Base-by-base conservation (phyloP, 495 filamentous ascomycete species). In the Haplographium delicatum region DNA sequence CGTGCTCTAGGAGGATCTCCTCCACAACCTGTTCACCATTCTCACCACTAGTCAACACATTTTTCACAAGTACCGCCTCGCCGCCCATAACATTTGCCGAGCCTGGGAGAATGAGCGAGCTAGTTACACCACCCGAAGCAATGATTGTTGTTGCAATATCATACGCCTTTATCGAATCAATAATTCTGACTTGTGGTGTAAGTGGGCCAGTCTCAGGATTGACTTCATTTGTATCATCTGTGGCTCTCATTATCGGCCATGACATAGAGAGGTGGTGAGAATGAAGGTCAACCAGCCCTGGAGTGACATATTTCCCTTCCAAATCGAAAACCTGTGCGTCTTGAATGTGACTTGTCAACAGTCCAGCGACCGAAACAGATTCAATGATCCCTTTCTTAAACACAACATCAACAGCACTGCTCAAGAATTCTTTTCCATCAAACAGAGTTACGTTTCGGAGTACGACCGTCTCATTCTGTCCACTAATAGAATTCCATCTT, bases 221-320 rank as follows among this genome's bases (percentile, higher is more conserved):
- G 50, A 73, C 55, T 52, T 81, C 77, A 48, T 82, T 81, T 24
- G 65, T 69, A 53, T 78, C 76, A 1, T 70, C 67, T 15, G 60
- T 72, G 8, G 71, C 70, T 3, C 11, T 26, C 1, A 79, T 57
- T 0, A 50, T 52, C 0, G 75, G 75, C 39, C 76, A 56, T 20
- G 66, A 59, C 37, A 63, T 55, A 0, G 70, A 66, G 7, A 74
- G 71, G n/a, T 74, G 68, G 63, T 86, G 82, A 31, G 70, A 76
- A 64, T 86, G 82, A 78, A 86, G 82, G 57, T 85, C 81, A 28
- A 85, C 78, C 49, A 85, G 74, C 31, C 81, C 82, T 11, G 70
- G 71, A 4, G 82, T 86, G 5, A 86, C 65, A 28, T 67, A 76
- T n/a, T 73, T 67, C 10, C 82, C 80, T 27, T 74, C 53, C n/a